Base-by-base conservation (phyloP, 257 asterid genomes). In the Catharanthus roseus region DNA sequence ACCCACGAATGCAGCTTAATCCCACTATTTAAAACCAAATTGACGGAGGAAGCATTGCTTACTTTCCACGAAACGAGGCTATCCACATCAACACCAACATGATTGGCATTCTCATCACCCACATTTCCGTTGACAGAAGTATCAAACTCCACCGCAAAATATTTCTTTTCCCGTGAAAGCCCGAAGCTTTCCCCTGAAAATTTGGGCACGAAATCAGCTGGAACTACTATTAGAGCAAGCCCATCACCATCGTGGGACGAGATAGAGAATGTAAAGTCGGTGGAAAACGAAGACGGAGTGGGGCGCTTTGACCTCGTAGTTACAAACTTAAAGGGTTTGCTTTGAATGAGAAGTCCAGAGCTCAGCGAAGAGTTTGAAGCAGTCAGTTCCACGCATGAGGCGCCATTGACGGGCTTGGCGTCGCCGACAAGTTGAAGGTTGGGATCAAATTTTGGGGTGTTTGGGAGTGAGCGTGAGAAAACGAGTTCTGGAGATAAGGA, bases 181-280 rank as follows among this genome's bases (percentile, higher is more conserved):
- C 89, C 96, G 39, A 83, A 86, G 39, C 73, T 49, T 19, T 60
- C 80, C 6, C 73, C 68, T 0, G 88, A 77, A 18, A 86, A 73
- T 31, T 65, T 80, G 19, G 81, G 68, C 39, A 68, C 63, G 61
- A 78, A 79, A 80, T 49, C 83, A 64, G 70, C 75, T 41, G 89
- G 90, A 36, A 82, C 81, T 13, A 89, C 45, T 29, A 91, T 63
- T 56, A 91, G 82, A 34, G 96, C 89, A 72, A 91, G 69, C 0
- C 95, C 96, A 47, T 82, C 90, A 1, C 90, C 95, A 34, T 62
- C 74, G 4, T 79, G 84, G 67, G 89, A 87, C 36, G 97, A 83
- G 33, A 91, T 80, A 24, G 89, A 81, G 84, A 91, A 91, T 4
- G 85, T 77, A 83, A 91, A 91, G 77, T 91, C 95, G 29, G 92